Evolutionary conservation across 2,329 filamentous ascomycete genomes (phyloP).

Genomic region (Aspergillus sp.): DNA sequence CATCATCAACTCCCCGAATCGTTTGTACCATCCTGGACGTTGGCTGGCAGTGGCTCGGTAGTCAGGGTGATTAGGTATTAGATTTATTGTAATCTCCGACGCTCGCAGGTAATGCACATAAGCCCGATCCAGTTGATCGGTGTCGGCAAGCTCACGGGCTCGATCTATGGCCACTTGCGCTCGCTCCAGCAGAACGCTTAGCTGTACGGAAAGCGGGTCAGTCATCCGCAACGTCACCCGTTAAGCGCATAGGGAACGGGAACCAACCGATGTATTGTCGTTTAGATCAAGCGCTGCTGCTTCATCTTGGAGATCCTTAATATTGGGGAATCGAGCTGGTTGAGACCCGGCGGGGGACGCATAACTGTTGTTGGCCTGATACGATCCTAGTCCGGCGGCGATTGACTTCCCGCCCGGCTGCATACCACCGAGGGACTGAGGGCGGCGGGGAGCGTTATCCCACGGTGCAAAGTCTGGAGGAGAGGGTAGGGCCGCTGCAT

Average conservation of each 20-base stretch:
- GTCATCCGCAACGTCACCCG: slow-evolving; percentile 4
- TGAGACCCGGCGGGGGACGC: slow-evolving; percentile 17
- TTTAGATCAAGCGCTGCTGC: slow-evolving; percentile 37
- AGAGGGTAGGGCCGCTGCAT: slow-evolving; percentile 41
- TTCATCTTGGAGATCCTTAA: slow-evolving; percentile 45
- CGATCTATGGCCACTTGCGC: slow-evolving; percentile 41
- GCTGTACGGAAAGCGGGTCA: slow-evolving; percentile 28
- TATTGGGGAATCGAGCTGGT: slow-evolving; percentile 38
- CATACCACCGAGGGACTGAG: slow-evolving; percentile 33
- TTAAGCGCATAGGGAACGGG: neutral
- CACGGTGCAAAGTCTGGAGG: slow-evolving; percentile 36
- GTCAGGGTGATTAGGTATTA: slow-evolving; percentile 74
- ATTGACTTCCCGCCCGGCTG: slow-evolving; percentile 27
- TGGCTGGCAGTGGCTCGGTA: slow-evolving; percentile 66
- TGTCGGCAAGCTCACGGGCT: slow-evolving; percentile 34
- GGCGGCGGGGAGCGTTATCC: slow-evolving; percentile 29
- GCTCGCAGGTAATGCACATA: slow-evolving; percentile 83
- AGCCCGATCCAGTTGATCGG: slow-evolving; percentile 64
- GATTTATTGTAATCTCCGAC: slow-evolving; percentile 73
- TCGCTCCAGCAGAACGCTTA: slow-evolving; percentile 35
- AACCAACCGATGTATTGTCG: slow-evolving; percentile 35
- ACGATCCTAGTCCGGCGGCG: slow-evolving; percentile 24
- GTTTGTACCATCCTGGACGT: slow-evolving; percentile 50
- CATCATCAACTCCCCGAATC: slow-evolving; percentile 55
- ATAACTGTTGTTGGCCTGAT: slow-evolving; percentile 27